Evolutionary conservation across 257 asterid species (phyloP), one percentile per base, ranked within the genome.

Genomic region (Solanum microdontum): DNA sequence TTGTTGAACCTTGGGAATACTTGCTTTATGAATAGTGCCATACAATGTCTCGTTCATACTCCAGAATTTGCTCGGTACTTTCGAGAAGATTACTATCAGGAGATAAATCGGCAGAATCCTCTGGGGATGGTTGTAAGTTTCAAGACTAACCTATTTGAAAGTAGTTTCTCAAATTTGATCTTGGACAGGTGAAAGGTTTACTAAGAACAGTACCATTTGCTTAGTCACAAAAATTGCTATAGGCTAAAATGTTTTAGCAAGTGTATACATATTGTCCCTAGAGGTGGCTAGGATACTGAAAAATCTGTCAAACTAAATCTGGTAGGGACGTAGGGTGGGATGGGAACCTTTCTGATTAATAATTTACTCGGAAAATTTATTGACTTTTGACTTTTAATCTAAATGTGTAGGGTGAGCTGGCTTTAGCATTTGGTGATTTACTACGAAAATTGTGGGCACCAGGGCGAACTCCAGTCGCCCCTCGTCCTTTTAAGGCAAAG

Each of bases 121-220:
- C 92, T 97, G 69, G 99, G 99, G 94, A 97, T 95, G 98, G 98
- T 97, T 90, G 99, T 97, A 94, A 96, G 99, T 94, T 92, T 86
- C 94, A 87, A 87, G 34, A 34, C 51, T 28, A 45, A 15, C 36
- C 85, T 80, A 80, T 45, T 80, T 80, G 36, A 45, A 80, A 45
- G 84, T 40, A 80, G 68, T 80, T 80, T 80, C 68, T 48, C 40
- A 45, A 77, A 45, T 80, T 80, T 45, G 85, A 45, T 45, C 83
- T 48, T 80, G 40, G 40, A 45, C 26, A 37, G 40, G 39, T 80
- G 68, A 80, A 77, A 45, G 26, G 26, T 43, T 80, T 80, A 45
- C 85, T 45, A 80, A 28, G 30, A 80, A 45, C 39, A 48, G 28
- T 26, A 48, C 40, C 39, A 45, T 79, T 43, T 79, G n/a, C 66